Conservation (phyloP, 2,329 filamentous ascomycete genomes). For the Monosporascus cannonballus region DNA sequence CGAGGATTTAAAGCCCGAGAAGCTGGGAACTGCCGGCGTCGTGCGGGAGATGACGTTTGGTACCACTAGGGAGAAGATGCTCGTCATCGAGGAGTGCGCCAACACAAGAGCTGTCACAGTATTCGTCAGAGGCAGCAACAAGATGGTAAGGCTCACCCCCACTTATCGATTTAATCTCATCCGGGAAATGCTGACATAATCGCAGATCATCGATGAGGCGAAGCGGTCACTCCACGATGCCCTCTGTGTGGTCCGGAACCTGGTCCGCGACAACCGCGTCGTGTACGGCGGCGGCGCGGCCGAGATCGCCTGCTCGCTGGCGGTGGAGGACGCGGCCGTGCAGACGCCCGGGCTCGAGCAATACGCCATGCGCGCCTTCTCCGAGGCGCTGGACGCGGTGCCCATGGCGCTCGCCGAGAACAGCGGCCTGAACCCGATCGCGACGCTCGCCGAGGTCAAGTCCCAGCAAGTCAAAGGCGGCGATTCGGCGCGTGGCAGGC, state of each 20-base stretch:
- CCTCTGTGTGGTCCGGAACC: conserved; percentile 92
- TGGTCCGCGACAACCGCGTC: conserved; percentile 92
- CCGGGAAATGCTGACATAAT: conserved; percentile 7
- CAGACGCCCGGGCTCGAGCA: conserved; percentile 97
- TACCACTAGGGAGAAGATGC: conserved; percentile 98
- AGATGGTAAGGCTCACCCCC: conserved; percentile 67
- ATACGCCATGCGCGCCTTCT: conserved; percentile 97
- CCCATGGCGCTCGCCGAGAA: conserved; percentile 98
- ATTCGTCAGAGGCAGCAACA: conserved; percentile 96
- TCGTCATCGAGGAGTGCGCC: conserved; percentile 98
- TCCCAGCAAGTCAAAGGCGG: conserved; percentile 84
- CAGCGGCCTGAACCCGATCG: conserved; percentile 90
- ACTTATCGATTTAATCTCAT: background rate
- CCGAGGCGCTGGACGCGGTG: conserved; percentile 86
- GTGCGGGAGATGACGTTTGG: conserved; percentile 96
- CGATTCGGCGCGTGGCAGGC: conserved; percentile 44
- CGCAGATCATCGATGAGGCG: conserved; percentile 93
- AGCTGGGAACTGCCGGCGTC: conserved; percentile 83
- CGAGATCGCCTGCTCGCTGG: conserved; percentile 93
- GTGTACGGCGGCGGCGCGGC: conserved; percentile 96
- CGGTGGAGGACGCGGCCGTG: conserved; percentile 89
- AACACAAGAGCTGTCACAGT: conserved; percentile 95
- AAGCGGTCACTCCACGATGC: conserved; percentile 97
- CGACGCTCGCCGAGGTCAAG: conserved; percentile 91
- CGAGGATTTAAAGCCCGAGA: conserved; percentile 85